Evolutionary conservation across 1,284 basidiomycete species (phyloP).

Genomic region (Puccinia novopanici): DNA sequence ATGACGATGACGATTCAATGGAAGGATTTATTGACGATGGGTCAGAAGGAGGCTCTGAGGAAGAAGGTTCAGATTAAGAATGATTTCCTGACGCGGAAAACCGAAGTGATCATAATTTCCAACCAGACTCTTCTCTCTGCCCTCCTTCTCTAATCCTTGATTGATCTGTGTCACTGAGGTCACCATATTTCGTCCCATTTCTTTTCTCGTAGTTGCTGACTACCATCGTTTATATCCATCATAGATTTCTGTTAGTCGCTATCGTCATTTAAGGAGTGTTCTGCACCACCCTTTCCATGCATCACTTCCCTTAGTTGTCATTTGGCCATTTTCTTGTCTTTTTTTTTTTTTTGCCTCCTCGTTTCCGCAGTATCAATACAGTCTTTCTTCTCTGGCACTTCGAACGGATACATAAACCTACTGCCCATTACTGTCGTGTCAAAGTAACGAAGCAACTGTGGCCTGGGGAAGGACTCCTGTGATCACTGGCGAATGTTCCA

Average conservation of each 20-base stretch:
- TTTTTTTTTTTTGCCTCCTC: background rate
- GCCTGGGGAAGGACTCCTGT: too few relatives aligned
- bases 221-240: background rate
- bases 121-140: background rate
- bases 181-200: background rate
- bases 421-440: too few relatives aligned
- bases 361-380: background rate
- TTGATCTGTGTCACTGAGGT: background rate
- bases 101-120: background rate
- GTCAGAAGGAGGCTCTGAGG: constrained; percentile 57
- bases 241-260: background rate
- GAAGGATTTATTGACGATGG: constrained; percentile 67
- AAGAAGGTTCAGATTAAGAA: constrained; percentile 65
- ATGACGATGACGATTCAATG: constrained; percentile 65
- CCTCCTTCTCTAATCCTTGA: too few relatives aligned
- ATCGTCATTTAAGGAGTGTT: background rate
- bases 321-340: background rate
- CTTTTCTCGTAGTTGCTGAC: background rate
- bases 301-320: background rate
- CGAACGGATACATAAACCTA: too few relatives aligned
- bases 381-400: background rate
- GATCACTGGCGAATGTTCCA: too few relatives aligned
- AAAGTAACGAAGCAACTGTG: too few relatives aligned
- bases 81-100: background rate
- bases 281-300: background rate